These are phyloP conservation scores for Dothideomycetes sp. DNA, from an alignment of 2,329 filamentous ascomycete genomes.

Conservation along the genomic window DNA sequence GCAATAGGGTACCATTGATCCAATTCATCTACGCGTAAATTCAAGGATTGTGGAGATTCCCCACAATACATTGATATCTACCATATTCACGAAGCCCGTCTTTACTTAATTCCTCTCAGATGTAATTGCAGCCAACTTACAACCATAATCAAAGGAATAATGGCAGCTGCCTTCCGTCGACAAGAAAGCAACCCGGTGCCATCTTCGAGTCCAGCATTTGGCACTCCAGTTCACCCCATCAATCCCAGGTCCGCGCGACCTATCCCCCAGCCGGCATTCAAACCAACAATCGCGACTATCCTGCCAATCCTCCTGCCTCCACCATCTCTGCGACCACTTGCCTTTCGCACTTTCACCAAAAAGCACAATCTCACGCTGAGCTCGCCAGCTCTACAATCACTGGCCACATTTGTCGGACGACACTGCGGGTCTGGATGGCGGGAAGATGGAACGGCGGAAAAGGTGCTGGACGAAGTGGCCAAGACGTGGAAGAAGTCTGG, in stretches of 20 bases:
- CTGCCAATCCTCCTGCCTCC: slow-evolving; percentile 84
- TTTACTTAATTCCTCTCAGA: too few species aligned
- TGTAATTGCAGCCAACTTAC: too few species aligned
- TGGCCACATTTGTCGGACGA: slow-evolving; percentile 82
- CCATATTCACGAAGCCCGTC: too few species aligned
- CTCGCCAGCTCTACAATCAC: slow-evolving; percentile 70
- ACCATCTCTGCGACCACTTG: slow-evolving; percentile 74
- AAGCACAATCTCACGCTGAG: slow-evolving; percentile 92
- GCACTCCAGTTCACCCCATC: slow-evolving; percentile 72
- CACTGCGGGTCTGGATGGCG: slow-evolving; percentile 95
- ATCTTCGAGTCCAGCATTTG: slow-evolving; percentile 85
- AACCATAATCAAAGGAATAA: too few species aligned
- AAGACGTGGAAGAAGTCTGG: slow-evolving; percentile 84
- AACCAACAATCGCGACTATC: slow-evolving; percentile 51
- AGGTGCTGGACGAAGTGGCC: slow-evolving; percentile 82
- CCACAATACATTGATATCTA: too few species aligned
- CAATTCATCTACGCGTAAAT: too few species aligned
- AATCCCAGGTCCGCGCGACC: slow-evolving; percentile 28
- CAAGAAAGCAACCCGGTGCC: slow-evolving; percentile 44
- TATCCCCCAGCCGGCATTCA: slow-evolving; percentile 33
- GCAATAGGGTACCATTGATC: too few species aligned
- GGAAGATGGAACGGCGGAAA: slow-evolving; percentile 86
- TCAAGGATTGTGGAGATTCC: too few species aligned
- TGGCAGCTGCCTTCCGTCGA: slow-evolving; percentile 14
- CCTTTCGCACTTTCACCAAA: slow-evolving; percentile 92